Evolutionary conservation across 176 grass and related monocot species (phyloP), one percentile per base, ranked within the genome.

Genomic region (Oryza longistaminata): DNA sequence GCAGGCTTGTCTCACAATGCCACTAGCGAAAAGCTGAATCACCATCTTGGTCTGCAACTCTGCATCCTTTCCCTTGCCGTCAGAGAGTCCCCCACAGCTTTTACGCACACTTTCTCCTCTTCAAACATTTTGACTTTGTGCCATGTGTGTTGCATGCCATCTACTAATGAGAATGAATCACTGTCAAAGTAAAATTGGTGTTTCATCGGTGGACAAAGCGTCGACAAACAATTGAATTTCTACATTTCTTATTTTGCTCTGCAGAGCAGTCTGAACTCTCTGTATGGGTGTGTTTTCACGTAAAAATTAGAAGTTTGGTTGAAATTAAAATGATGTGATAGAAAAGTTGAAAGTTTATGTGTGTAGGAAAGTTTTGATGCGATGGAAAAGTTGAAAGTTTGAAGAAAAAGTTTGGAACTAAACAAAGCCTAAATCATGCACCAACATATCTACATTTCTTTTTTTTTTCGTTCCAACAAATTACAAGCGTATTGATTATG

Each of bases 51-150:
- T 27, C 70, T 25, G 42, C 31, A 17, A 49, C 26, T 19, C 9
- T 34, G 2, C 40, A 16, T 12, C 1, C 70, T n/a, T 64, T 42
- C 33, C 61, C 8, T 12, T 25, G 70, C 25, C 48, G 33, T 73
- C 43, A 66, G 74, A 24, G 2, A 62, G 58, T 22, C 44, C 22
- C 67, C 35, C n/a, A 27, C 25, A 27, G 24, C 83, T 55, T 19
- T 66, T 34, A 48, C 22, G 58, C 58, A 24, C 68, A 15, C 43
- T 16, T 5, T n/a, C 40, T 27, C 25, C 3, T 64, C 81, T 89
- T 89, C 76, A 81, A 64, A 89, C 44, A 5, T 85, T 89, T 88
- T 85, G 76, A 89, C 82, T 48, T 39, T 29, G 19, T 34, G 64
- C 37, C 64, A 19, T 58, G 6, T 6, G 49, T 26, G 62, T 9